Percentiles rank a stretch among this genome's conserved stretches.
phyloP scores from a whole-genome alignment of 169 alveolate genomes.

The Babesia sp. region DNA sequence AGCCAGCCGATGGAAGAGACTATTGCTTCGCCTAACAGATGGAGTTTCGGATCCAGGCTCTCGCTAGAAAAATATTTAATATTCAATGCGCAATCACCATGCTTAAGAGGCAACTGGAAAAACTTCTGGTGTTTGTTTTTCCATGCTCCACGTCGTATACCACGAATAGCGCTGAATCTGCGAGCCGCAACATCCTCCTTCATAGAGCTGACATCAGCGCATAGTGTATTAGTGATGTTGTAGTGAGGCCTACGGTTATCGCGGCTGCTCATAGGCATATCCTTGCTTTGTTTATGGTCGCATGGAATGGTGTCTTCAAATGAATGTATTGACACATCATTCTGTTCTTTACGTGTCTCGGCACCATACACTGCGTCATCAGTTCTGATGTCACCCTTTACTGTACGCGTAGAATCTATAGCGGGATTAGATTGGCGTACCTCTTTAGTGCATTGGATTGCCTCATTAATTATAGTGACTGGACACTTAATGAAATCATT shows the following conservation, averaged over 20 bases:
- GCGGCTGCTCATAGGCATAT: not conserved
- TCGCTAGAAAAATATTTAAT: not conserved
- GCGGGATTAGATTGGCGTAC: no score
- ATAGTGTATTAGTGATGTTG: conserved; percentile 13
- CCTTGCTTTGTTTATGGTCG: not conserved
- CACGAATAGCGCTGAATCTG: conserved; percentile 21
- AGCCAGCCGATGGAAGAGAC: conserved; percentile 17
- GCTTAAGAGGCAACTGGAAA: not conserved
- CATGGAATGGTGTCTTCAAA: no score
- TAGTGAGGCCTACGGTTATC: not conserved
- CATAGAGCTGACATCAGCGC: conserved; percentile 22
- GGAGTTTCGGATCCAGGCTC: not conserved
- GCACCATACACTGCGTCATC: no score
- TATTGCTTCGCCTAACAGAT: conserved; percentile 8
- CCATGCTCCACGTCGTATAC: not conserved
- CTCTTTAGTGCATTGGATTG: no score
- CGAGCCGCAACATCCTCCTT: not conserved
- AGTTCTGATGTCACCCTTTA: no score
- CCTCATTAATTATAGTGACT: no score
- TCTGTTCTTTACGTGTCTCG: no score
- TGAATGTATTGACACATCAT: no score
- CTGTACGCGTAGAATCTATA: no score
- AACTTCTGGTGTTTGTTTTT: not conserved
- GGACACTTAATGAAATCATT: no score
- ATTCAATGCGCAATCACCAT: not conserved